Base-by-base conservation (phyloP, 2,329 filamentous ascomycete species). In the Tolypocladium ophioglossoides region DNA sequence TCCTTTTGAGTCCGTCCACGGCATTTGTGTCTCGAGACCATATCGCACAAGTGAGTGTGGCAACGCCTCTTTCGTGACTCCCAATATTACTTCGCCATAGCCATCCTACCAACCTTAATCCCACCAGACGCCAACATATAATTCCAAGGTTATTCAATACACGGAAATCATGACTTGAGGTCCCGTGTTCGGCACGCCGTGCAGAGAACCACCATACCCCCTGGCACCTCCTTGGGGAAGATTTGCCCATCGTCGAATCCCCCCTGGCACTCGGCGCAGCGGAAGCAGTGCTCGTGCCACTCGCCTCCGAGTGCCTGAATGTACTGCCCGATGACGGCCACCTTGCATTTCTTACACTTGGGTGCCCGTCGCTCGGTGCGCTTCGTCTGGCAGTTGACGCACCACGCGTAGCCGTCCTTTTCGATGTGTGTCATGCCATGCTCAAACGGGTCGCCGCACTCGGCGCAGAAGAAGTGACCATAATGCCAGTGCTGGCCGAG, bases 401-500 rank as follows among this genome's bases (percentile, higher is more conserved):
- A 99, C 91, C 94, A 99, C 6, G 94, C 94, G 70, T 95, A 97
- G 11, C 92, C 92, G 61, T 97, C 92, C 72, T 96, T 96, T 68
- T 99, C 94, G 54, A 99, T 85, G 64, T 86, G 83, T 48, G 82
- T 85, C 72, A 78, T 80, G 56, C 80, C 81, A 50, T 78, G 76
- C 60, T 79, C 89, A 67, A 99, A 99, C 0, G 94, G 92, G 73
- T 99, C 92, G 61, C 94, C 94, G 68, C 94, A 99, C 76, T 99
- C 91, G 44, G 94, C 94, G 67, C 94, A 99, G 79, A 99, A 99
- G 74, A 99, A 99, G 72, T 99, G 94, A 0, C 94, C 94, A 52
- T 89, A 88, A 69, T 99, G 94, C 89, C 90, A 99, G 72, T 96
- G 91, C n/a, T 86, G 83, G 1, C 94, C 94, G 54, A 95, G 89